Conservation (phyloP, 768 basidiomycete genomes). For the Hygrocybe coccinea region DNA sequence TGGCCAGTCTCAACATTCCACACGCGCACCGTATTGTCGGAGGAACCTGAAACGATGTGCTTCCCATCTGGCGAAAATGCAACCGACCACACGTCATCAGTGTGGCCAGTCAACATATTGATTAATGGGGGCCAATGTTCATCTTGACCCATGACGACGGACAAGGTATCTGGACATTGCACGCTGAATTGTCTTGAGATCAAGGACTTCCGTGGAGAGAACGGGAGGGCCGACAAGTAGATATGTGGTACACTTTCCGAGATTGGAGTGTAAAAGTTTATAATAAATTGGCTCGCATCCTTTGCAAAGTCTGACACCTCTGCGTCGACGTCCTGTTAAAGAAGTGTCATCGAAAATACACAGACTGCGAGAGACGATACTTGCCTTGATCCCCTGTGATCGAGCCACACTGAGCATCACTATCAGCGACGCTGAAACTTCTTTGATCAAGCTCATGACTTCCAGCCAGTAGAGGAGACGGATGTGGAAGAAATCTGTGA, state of each 20-base stretch:
- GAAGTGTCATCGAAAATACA: neutral
- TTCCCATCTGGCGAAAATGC: no score
- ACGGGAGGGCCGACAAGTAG: constrained; percentile 37
- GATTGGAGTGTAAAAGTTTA: constrained; percentile 26
- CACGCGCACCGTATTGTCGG: no score
- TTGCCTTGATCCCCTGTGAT: neutral
- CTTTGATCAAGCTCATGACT: no score
- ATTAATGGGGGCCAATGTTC: neutral
- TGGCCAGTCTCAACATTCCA: no score
- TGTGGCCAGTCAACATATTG: constrained; percentile 10
- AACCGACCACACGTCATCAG: no score
- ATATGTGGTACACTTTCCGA: constrained; percentile 32
- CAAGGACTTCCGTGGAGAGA: constrained; percentile 24
- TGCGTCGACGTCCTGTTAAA: constrained; percentile 1
- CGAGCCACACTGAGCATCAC: no score
- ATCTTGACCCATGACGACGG: neutral
- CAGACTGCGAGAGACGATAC: constrained; percentile 6
- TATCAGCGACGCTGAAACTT: no score
- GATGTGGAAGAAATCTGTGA: no score
- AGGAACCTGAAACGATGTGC: no score
- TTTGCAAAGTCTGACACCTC: constrained; percentile 11
- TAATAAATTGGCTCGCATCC: constrained; percentile 30
- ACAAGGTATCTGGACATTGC: no score
- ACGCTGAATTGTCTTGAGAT: constrained; percentile 15
- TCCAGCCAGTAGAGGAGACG: no score